Base-by-base conservation (phyloP, 1,284 basidiomycete genomes). In the Naganishia sp. region DNA sequence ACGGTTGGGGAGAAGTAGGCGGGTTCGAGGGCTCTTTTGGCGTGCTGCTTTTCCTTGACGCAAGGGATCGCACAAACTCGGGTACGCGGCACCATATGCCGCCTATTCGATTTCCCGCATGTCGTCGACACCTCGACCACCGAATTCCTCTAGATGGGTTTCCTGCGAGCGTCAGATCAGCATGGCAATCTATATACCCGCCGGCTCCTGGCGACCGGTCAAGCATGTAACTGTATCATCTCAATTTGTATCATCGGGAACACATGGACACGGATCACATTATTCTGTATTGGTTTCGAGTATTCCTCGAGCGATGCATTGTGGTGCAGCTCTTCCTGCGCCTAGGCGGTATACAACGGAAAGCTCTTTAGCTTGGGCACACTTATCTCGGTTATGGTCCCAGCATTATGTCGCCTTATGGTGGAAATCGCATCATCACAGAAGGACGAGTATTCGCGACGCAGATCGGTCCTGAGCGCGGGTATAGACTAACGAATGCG, bases 301-400 rank as follows among this genome's bases (percentile, higher is more conserved):
- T 11, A 23, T 5, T 3, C 13, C 21, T 41, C 21, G 47, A 49
- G 52, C 35, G 35, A 54, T 54, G 52, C 52, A 54, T 54, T 31
- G 32, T n/a, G 32, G 3, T 5, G 6, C 35, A 39, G 13, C 10
- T 39, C 35, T 1, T 41, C 31, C 51, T 1, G 18, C 11, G n/a
- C 35, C 35, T 60, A 41, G 3, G 13, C 7, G n/a, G 47, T 42
- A 61, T 61, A 61, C 58, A 67, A 53, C 43, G 65, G 65, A 28
- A 67, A 67, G 21, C 21, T 56, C 47, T 67, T 67, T 13, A 67
- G 25, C 41, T 67, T 67, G 41, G 46, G 42, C 7, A 67, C 65
- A 10, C 45, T 53, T 6, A 17, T 50, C 13, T 54, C 32, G 42
- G 32, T 67, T 6, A 67, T 67, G 23, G 52, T 50, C 7, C 45